phyloP scores from a whole-genome alignment of 169 alveolate genomes.

The Plasmodium berghei region DNA sequence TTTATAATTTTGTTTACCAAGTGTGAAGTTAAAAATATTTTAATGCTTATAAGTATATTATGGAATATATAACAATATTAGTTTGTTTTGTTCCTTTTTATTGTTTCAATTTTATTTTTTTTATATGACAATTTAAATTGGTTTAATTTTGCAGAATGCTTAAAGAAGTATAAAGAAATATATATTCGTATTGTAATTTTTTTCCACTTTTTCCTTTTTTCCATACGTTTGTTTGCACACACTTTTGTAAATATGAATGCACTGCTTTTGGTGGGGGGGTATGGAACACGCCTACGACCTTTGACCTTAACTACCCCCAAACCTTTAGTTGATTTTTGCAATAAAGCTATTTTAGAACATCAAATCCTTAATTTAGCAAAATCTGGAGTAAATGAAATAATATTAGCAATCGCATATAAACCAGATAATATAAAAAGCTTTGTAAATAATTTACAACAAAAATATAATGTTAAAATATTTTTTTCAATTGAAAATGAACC shows the following conservation, averaged over 20 bases:
- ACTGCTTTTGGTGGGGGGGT: conserved; percentile 98
- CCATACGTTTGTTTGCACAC: neutral
- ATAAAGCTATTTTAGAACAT: conserved; percentile 94
- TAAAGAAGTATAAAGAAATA: too few species aligned
- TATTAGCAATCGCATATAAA: conserved; percentile 92
- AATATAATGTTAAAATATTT: conserved; percentile 92
- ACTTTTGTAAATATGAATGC: conserved; percentile 93
- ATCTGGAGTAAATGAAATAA: conserved; percentile 90
- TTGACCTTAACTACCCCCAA: conserved; percentile 97
- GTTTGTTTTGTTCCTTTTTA: neutral
- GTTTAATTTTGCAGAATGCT: neutral
- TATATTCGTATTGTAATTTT: neutral
- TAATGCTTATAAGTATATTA: neutral
- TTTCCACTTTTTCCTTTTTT: too few species aligned
- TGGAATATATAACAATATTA: neutral
- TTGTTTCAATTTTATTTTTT: neutral
- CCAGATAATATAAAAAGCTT: conserved; percentile 88
- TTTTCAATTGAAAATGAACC: conserved; percentile 96
- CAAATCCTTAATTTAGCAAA: conserved; percentile 82
- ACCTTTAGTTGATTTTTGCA: conserved; percentile 96
- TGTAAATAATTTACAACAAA: conserved; percentile 85
- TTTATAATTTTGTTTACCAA: neutral
- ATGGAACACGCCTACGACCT: conserved; percentile 98
- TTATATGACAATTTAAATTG: neutral
- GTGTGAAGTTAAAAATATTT: neutral